Base-by-base conservation (phyloP, 2,329 filamentous ascomycete species). In the Bretziella fagacearum region DNA sequence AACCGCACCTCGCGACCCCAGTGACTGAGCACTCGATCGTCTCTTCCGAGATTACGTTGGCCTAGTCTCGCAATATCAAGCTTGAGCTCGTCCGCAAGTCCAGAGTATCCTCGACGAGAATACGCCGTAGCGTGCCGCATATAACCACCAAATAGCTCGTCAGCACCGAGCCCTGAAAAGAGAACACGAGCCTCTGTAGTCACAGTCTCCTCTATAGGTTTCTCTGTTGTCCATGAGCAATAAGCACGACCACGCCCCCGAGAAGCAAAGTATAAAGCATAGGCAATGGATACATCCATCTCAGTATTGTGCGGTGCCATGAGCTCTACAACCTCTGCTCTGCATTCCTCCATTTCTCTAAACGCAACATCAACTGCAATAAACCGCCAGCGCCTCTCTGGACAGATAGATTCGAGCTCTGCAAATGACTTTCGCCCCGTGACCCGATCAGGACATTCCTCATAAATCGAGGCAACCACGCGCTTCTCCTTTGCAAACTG, bases 241-340 rank as follows among this genome's bases (percentile, higher is more conserved):
- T 44, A 44, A 20, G 43, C 46, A 15, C 60, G 53, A 0, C 80
- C 84, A 44, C 65, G 60, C 1, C 86, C 89, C 32, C 85, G 74
- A 0, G 89, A 79, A 4, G 91, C 86, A 64, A 98, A 98, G 61
- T 95, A 96, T n/a, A 98, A 68, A 0, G 91, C 91, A 55, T 74
- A 81, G 0, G 84, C 82, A 55, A 98, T 98, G 3, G 91, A 98
- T 1, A 98, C 69, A 56, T 98, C 91, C 91, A 98, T 98, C 62
- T 98, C 91, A 0, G 91, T 98, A 54, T 94, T 89, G 62, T 98
- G 91, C 0, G 91, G 91, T 54, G 81, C 71, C 60, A 98, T 95
- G 15, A 98, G 67, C 2, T 74, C 70, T 30, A 87, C 72, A 17
- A 98, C 73, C 22, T 70, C 70, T 2, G 70, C 57, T 52, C 84